These are phyloP conservation scores for Barnettozyma botsteinii DNA, from an alignment of 805 yeast genomes.

Conservation along the genomic window DNA sequence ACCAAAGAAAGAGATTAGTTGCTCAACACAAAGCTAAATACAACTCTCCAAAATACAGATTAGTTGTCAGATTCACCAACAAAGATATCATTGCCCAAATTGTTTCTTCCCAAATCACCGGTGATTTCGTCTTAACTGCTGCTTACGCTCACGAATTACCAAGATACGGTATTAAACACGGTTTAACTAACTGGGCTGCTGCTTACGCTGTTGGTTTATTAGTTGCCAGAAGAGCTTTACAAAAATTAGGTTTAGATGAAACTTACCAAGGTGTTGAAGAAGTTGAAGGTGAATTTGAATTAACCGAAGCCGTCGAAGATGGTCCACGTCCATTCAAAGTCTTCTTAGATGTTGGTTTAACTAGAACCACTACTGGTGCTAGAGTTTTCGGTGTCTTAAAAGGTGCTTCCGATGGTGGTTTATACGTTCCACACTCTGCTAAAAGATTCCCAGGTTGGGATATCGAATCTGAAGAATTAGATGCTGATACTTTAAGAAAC, in stretches of 20 bases:
- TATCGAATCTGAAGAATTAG: conserved; percentile 96
- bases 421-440: conserved; percentile 98
- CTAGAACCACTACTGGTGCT: conserved; percentile 99
- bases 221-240: conserved; percentile 98
- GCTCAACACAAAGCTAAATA: conserved; percentile 99
- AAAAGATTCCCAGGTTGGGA: conserved; percentile 99
- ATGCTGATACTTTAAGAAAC: conserved; percentile 94
- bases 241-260: conserved; percentile 97
- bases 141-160: conserved; percentile 99
- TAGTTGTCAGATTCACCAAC: conserved; percentile 99
- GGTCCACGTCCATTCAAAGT: conserved; percentile 99
- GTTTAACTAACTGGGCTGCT: conserved; percentile 99
- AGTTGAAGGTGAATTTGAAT: conserved; percentile 97
- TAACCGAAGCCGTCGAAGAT: conserved; percentile 98
- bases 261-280: conserved; percentile 98
- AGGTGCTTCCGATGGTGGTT: conserved; percentile 99
- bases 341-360: conserved; percentile 97
- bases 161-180: conserved; percentile 93
- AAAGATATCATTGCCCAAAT: conserved; percentile 98
- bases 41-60: conserved; percentile 99
- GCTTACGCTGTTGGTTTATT: conserved; percentile 98
- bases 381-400: conserved; percentile 98
- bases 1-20: conserved; percentile 99
- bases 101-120: conserved; percentile 92
- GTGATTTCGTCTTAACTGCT: conserved; percentile 93